Evolutionary conservation across 345 rosid species (phyloP).

Genomic region (Brassica napus): Da-Ae NC_063442.1:35691001-35691500

Average conservation of each 20-base stretch:
- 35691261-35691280: constrained; percentile 19
- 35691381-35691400: background rate
- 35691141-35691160: too few species aligned
- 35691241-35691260: constrained; percentile 28
- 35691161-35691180: background rate
- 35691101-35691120: background rate
- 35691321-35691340: constrained; percentile 36
- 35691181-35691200: background rate
- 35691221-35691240: constrained; percentile 12
- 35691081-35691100: too few species aligned
- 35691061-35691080: too few species aligned
- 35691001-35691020: background rate
- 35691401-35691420: background rate
- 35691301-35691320: constrained; percentile 35
- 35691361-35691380: background rate
- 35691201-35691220: background rate
- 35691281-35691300: constrained; percentile 23
- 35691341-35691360: constrained; percentile 10
- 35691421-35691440: background rate
- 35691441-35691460: background rate
- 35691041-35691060: constrained; percentile 1
- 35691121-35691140: too few species aligned
- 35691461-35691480: constrained; percentile 13
- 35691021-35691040: constrained; percentile 11
- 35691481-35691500: constrained; percentile 34